Evolutionary conservation across 179 eudicot species (phyloP).

Genomic region (Beta corolliflora): DNA sequence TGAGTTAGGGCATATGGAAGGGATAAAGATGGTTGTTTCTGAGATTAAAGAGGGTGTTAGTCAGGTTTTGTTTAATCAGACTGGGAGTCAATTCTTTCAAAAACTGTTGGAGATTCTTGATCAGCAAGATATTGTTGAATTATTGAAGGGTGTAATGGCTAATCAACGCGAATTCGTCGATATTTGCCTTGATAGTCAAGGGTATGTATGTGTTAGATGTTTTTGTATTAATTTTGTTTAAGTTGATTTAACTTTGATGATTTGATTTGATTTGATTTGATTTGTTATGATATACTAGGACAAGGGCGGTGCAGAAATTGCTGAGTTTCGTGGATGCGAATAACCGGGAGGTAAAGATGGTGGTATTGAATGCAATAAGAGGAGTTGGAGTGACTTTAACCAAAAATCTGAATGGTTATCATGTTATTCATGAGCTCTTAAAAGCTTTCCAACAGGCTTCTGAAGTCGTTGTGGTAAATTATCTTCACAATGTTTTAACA

Average conservation of each 20-base stretch:
- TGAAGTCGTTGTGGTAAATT: constrained; percentile 29
- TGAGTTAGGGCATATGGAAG: constrained; percentile 29
- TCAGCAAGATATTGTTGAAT: constrained; percentile 32
- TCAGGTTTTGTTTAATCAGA: constrained; percentile 33
- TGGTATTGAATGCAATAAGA: neutral
- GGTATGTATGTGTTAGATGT: constrained; percentile 33
- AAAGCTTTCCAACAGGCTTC: neutral
- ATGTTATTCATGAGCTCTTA: constrained; percentile 2
- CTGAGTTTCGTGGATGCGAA: constrained; percentile 9
- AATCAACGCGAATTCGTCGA: constrained; percentile 18
- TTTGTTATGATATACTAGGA: constrained; percentile 31
- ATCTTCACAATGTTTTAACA: too few species aligned
- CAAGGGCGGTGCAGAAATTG: constrained; percentile 48
- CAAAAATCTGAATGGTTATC: constrained; percentile 23
- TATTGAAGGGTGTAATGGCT: constrained; percentile 27
- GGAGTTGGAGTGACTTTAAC: neutral
- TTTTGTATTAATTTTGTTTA: neutral
- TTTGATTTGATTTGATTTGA: too few species aligned
- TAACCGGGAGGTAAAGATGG: neutral
- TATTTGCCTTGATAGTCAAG: constrained; percentile 46
- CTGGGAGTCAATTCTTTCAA: constrained; percentile 38
- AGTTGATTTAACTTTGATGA: neutral
- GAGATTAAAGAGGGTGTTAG: constrained; percentile 38
- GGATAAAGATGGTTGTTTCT: constrained; percentile 34
- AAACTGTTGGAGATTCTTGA: constrained; percentile 36